phyloP scores from a whole-genome alignment of 306 rosid species.

The Hippophae gyantsensis region DNA sequence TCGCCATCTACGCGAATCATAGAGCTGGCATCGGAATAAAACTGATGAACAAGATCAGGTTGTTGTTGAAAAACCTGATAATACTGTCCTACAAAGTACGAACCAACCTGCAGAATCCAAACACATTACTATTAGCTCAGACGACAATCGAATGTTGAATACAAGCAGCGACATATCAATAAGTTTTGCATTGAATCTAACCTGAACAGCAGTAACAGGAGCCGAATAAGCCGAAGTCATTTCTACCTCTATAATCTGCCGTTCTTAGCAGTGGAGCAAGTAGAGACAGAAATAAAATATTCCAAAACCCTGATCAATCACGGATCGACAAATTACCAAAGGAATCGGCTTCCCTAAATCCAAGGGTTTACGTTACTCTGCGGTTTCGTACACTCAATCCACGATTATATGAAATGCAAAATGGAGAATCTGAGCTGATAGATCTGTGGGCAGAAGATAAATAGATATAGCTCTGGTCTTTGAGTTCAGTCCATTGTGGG shows the following conservation, averaged over 20 bases:
- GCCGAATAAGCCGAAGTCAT: constrained; percentile 57
- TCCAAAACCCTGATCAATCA: constrained; percentile 18
- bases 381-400: background rate
- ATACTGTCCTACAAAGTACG: constrained; percentile 79
- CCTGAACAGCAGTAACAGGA: constrained; percentile 64
- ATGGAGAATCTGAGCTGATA: too few species aligned
- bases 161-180: background rate
- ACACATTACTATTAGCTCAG: background rate
- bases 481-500: too few species aligned
- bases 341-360: constrained; percentile 29
- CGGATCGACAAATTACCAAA: constrained; percentile 33
- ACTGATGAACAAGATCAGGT: constrained; percentile 69
- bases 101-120: constrained; percentile 57
- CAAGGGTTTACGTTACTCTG: background rate
- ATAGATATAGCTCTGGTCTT: too few species aligned
- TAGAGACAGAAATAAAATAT: background rate
- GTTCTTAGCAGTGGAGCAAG: constrained; percentile 22
- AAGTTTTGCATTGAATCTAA: constrained; percentile 11
- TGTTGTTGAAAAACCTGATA: constrained; percentile 73
- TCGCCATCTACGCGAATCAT: constrained; percentile 62
- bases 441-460: too few species aligned
- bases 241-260: constrained; percentile 8
- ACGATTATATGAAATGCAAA: too few species aligned
- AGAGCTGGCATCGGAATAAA: constrained; percentile 61
- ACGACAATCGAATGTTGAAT: background rate